These are phyloP conservation scores for Cyphellophora europaea DNA, from an alignment of 2,329 filamentous ascomycete genomes.

Conservation along the genomic window DNA sequence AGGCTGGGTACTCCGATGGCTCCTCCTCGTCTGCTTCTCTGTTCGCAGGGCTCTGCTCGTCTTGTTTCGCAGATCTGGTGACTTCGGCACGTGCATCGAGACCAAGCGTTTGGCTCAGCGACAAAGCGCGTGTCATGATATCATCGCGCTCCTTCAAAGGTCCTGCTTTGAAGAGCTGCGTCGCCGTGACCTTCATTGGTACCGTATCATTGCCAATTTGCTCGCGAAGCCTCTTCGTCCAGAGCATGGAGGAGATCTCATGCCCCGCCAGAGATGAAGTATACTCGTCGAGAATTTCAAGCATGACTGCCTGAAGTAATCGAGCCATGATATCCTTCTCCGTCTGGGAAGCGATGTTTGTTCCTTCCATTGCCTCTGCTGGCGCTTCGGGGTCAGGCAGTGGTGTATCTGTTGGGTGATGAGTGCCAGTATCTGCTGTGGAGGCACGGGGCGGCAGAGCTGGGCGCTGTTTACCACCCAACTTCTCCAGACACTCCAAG, in stretches of 20 bases:
- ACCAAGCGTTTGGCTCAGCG: constrained; percentile 7
- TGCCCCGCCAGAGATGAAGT: constrained; percentile 10
- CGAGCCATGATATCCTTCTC: constrained; percentile 44
- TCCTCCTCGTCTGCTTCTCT: constrained; percentile 4
- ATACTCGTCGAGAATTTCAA: constrained; percentile 54
- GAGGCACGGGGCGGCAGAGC: constrained; percentile 49
- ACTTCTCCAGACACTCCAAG: constrained; percentile 47
- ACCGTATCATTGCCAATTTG: constrained; percentile 33
- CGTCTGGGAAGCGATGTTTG: constrained; percentile 32
- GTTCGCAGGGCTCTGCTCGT: constrained; percentile 1
- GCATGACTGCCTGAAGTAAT: constrained; percentile 53
- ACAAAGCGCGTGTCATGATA: background rate
- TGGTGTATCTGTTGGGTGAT: constrained; percentile 19
- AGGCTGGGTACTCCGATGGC: constrained; percentile 18
- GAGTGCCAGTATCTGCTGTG: constrained; percentile 29
- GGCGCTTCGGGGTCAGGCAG: constrained; percentile 51
- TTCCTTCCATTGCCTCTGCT: constrained; percentile 39
- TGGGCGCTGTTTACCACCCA: constrained; percentile 49
- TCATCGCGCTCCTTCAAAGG: constrained; percentile 41
- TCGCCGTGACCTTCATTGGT: constrained; percentile 30
- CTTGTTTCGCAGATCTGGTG: constrained; percentile 8
- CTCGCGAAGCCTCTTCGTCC: constrained; percentile 46
- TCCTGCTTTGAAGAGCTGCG: constrained; percentile 40
- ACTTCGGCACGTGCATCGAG: constrained; percentile 9
- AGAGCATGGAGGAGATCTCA: constrained; percentile 25